phyloP scores from a whole-genome alignment of 1,139 yeast genomes.

The Spathaspora sp. region DNA sequence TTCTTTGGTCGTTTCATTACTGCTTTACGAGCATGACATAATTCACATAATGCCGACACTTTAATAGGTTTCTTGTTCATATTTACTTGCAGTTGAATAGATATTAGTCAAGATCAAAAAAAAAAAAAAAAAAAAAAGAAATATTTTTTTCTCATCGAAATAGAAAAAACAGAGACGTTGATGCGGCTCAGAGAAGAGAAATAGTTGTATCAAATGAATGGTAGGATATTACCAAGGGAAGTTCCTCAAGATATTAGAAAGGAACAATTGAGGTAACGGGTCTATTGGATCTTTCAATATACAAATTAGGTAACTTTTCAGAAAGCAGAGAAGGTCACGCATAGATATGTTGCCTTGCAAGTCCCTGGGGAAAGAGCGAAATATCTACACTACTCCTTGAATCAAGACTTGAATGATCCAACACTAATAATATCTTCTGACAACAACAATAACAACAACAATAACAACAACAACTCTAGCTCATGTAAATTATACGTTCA shows the following conservation, averaged over 20 bases:
- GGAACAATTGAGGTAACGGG: background rate
- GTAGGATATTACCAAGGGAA: background rate
- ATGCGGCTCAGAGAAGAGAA: constrained; percentile 5
- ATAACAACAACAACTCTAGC: too few species aligned
- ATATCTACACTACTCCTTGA: too few species aligned
- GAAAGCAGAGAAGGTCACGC: too few species aligned
- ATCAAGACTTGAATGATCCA: too few species aligned
- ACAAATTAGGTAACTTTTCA: too few species aligned
- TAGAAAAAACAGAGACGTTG: background rate
- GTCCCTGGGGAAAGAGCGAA: too few species aligned
- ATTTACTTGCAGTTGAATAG: background rate
- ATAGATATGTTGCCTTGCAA: too few species aligned
- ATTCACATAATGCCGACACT: constrained; percentile 63
- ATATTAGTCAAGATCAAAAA: background rate
- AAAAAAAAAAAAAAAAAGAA: background rate
- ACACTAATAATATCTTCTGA: too few species aligned
- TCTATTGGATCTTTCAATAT: too few species aligned
- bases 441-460: too few species aligned
- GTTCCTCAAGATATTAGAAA: background rate
- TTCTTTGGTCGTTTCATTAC: constrained; percentile 92
- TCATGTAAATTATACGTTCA: too few species aligned
- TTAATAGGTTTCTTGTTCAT: constrained; percentile 26
- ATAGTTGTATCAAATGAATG: background rate
- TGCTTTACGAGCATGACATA: constrained; percentile 84
- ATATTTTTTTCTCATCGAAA: constrained; percentile 1